A percentile compares a stretch with the other conserved stretches of the same genome.
Evolutionary conservation across 1,284 basidiomycete genomes (phyloP).

Genomic region (Fomes fomentarius): DNA sequence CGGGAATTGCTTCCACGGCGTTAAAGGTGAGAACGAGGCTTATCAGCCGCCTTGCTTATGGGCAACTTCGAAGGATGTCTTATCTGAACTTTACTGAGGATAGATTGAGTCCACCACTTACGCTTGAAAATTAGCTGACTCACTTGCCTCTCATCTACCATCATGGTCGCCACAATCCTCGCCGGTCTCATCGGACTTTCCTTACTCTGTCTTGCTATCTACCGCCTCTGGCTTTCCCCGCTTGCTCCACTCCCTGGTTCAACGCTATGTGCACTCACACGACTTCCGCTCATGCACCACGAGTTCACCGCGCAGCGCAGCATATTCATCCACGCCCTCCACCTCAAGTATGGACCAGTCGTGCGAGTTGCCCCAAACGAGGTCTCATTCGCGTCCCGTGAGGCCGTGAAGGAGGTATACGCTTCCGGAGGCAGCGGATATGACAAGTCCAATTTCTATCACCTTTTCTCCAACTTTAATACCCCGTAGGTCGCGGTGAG

Average conservation of each 20-base stretch:
- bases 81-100: too few relatives aligned
- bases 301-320: conserved; percentile 22
- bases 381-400: conserved; percentile 29
- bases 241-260: conserved; percentile 30
- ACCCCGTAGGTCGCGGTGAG: conserved; percentile 9
- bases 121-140: background rate
- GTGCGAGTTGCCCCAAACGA: conserved; percentile 34
- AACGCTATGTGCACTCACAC: conserved; percentile 23
- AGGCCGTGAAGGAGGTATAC: conserved; percentile 32
- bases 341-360: conserved; percentile 29
- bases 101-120: too few relatives aligned
- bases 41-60: background rate
- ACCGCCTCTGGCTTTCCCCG: conserved; percentile 26
- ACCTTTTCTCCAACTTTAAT: conserved; percentile 24
- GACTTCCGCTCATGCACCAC: conserved; percentile 29
- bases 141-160: background rate
- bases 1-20: too few relatives aligned
- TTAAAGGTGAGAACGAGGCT: background rate
- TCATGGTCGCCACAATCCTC: background rate
- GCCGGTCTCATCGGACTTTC: background rate
- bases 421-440: conserved; percentile 29
- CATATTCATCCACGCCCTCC: conserved; percentile 27
- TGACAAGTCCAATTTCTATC: conserved; percentile 28
- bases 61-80: too few relatives aligned
- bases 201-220: background rate